Evolutionary conservation across 441 rosid genomes (phyloP).

Genomic region (Croton laevigatus): DNA sequence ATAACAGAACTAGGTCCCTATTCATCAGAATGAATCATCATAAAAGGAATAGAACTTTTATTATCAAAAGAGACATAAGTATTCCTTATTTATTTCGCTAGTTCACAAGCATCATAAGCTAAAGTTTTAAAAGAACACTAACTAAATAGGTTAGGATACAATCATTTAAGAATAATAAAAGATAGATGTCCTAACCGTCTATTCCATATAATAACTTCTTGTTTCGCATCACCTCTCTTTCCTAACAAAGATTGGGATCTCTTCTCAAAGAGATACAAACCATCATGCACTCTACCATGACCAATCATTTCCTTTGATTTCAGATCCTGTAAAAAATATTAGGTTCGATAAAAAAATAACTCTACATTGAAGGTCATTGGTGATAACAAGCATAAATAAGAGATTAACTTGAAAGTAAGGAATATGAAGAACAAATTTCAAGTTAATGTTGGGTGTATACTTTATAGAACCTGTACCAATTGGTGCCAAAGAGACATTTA

Average conservation of each 20-base stretch:
- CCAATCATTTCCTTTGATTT: not conserved
- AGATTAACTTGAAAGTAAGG: not conserved
- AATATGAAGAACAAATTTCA: not conserved
- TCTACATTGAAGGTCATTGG: not conserved
- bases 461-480: not conserved
- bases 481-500: not conserved
- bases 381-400: not conserved
- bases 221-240: not conserved
- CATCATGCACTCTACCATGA: not conserved
- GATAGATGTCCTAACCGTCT: not conserved
- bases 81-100: not conserved
- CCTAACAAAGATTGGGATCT: not conserved
- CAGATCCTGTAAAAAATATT: not conserved
- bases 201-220: not conserved
- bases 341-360: not conserved
- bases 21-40: not conserved
- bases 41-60: not conserved
- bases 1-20: not conserved
- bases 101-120: slow-evolving; percentile 1
- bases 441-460: not conserved
- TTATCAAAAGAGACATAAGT: not conserved
- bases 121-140: not conserved
- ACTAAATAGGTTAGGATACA: not conserved
- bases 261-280: not conserved
- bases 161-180: not conserved